These are phyloP conservation scores for Emmonsiellopsis sp. DNA, from an alignment of 2,329 filamentous ascomycete species.

Conservation along the genomic window DNA sequence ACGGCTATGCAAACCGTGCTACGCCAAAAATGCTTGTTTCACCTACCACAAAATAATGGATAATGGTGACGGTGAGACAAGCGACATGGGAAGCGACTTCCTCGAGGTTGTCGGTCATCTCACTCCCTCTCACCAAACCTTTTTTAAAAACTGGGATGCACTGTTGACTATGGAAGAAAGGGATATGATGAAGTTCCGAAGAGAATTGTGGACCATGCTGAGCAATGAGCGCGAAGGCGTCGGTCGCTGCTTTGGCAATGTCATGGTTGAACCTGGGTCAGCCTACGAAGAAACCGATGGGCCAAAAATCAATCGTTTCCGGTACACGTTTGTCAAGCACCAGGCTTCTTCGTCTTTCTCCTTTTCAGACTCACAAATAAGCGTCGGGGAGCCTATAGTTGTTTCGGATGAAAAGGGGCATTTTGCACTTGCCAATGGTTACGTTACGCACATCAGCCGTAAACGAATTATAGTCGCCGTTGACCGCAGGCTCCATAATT, in stretches of 20 bases:
- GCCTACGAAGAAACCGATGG: constrained; percentile 59
- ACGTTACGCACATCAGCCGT: constrained; percentile 67
- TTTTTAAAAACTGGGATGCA: constrained; percentile 92
- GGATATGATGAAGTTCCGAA: constrained; percentile 73
- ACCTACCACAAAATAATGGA: constrained; percentile 89
- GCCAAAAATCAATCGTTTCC: constrained; percentile 82
- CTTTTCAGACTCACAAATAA: constrained; percentile 84
- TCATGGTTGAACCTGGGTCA: constrained; percentile 73
- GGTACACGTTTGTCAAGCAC: constrained; percentile 75
- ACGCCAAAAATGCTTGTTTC: constrained; percentile 84
- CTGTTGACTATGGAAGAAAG: constrained; percentile 91
- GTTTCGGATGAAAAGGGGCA: constrained; percentile 92
- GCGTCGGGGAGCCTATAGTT: constrained; percentile 84
- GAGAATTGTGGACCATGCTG: constrained; percentile 93
- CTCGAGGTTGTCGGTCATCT: constrained; percentile 70
- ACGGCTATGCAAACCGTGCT: constrained; percentile 76
- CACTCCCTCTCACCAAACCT: constrained; percentile 63
- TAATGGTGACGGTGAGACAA: constrained; percentile 68
- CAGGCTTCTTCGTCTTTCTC: constrained; percentile 57
- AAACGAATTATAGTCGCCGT: constrained; percentile 78
- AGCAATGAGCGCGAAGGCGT: constrained; percentile 80
- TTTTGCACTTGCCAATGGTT: constrained; percentile 89
- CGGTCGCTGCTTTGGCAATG: constrained; percentile 80
- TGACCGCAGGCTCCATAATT: constrained; percentile 80
- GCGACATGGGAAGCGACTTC: constrained; percentile 74